Conservation (phyloP, 345 rosid species). For the Luvunga scandens region DNA sequence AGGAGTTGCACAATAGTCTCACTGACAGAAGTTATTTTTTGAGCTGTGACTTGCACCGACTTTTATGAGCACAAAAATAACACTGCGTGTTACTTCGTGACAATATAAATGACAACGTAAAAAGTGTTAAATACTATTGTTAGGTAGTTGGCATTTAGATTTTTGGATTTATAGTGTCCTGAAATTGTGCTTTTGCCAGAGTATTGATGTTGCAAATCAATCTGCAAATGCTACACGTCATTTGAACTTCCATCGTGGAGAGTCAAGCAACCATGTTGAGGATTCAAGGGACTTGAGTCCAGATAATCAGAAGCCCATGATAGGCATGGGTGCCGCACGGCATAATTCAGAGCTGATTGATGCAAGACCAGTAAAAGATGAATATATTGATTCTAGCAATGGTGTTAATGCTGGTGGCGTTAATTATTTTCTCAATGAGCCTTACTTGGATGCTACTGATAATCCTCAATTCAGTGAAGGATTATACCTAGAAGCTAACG, state of each 20-base stretch:
- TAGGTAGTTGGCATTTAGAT: neutral
- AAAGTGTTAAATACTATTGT: neutral
- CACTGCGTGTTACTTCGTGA: neutral
- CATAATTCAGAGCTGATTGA: constrained; percentile 23
- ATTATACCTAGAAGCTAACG: constrained; percentile 60
- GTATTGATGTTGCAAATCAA: constrained; percentile 27
- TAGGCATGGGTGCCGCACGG: constrained; percentile 30
- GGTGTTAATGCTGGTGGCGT: constrained; percentile 29
- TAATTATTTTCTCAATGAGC: constrained; percentile 38
- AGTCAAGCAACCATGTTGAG: constrained; percentile 47
- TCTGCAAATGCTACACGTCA: constrained; percentile 44
- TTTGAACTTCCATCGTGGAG: constrained; percentile 50
- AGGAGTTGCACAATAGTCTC: neutral
- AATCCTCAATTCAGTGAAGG: constrained; percentile 44
- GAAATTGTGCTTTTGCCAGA: constrained; percentile 32
- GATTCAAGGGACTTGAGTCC: constrained; percentile 35
- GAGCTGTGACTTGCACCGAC: neutral
- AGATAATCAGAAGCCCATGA: constrained; percentile 46
- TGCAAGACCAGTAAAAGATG: constrained; percentile 39
- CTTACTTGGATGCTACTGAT: constrained; percentile 44
- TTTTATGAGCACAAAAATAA: neutral
- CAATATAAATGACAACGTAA: neutral
- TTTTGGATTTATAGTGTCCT: neutral
- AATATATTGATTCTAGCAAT: constrained; percentile 38
- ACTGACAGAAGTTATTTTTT: neutral